These are phyloP conservation scores for Hypsizygus marmoreus DNA, from an alignment of 768 basidiomycete species.

Conservation along the genomic window DNA sequence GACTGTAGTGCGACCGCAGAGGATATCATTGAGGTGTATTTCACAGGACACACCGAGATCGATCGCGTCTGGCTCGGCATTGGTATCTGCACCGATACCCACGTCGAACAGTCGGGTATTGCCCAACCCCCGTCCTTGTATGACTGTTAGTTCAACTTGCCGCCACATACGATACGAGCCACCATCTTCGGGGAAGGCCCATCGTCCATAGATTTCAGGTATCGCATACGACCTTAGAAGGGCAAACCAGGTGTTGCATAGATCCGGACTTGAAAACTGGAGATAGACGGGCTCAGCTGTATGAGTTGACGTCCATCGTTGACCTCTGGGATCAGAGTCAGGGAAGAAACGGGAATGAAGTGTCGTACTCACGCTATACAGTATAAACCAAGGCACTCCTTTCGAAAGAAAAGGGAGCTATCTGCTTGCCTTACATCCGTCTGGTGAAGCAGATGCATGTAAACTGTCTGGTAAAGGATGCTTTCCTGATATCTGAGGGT, in stretches of 20 bases:
- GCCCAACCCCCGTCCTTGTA: slow-evolving; percentile 77
- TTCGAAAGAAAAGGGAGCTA: slow-evolving; percentile 73
- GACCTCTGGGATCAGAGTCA: slow-evolving; percentile 41
- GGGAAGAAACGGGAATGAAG: slow-evolving; percentile 1
- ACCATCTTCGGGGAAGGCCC: slow-evolving; percentile 56
- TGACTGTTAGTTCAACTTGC: slow-evolving; percentile 70
- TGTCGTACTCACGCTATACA: slow-evolving; percentile 50
- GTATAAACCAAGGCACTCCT: slow-evolving; percentile 74
- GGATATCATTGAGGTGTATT: slow-evolving; percentile 64
- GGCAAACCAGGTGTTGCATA: slow-evolving; percentile 74
- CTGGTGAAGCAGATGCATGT: slow-evolving; percentile 71
- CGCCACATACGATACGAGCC: slow-evolving; percentile 90
- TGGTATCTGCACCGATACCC: slow-evolving; percentile 31
- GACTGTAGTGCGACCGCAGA: slow-evolving; percentile 75
- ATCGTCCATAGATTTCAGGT: slow-evolving; percentile 75
- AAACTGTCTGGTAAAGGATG: slow-evolving; percentile 71
- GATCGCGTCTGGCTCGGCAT: slow-evolving; percentile 48
- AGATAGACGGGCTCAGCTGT: slow-evolving; percentile 72
- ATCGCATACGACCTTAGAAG: slow-evolving; percentile 80
- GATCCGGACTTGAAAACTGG: slow-evolving; percentile 65
- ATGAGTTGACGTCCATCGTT: slow-evolving; percentile 56
- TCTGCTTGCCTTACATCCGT: slow-evolving; percentile 82
- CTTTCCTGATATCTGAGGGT: slow-evolving; percentile 54
- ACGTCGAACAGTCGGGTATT: slow-evolving; percentile 41
- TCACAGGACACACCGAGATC: slow-evolving; percentile 81